These are phyloP conservation scores for Pleurotus pulmonarius DNA, from an alignment of 768 basidiomycete genomes.

Conservation along the genomic window DNA sequence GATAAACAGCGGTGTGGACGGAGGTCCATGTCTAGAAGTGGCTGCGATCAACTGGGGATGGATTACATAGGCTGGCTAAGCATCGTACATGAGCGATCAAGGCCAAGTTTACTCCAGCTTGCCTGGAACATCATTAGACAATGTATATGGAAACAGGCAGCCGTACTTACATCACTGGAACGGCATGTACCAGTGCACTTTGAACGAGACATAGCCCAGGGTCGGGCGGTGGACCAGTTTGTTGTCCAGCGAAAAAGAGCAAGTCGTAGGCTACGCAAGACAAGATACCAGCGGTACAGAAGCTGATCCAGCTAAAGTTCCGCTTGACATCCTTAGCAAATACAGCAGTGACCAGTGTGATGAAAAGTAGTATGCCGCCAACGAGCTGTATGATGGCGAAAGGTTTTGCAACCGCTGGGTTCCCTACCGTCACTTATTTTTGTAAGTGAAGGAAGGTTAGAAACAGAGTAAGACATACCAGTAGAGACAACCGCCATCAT, in stretches of 20 bases:
- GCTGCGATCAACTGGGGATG: neutral
- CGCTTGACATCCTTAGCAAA: conserved; percentile 2
- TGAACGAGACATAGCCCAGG: neutral
- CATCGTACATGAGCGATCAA: neutral
- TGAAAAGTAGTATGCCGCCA: neutral
- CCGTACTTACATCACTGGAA: neutral
- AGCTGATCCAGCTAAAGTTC: conserved; percentile 1
- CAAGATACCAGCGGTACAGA: neutral
- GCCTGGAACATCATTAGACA: neutral
- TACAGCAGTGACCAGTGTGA: neutral
- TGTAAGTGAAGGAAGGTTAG: too few relatives aligned
- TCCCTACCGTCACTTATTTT: neutral
- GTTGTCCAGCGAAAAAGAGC: conserved; percentile 2
- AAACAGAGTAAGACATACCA: too few relatives aligned
- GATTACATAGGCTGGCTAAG: neutral
- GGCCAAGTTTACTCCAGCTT: neutral
- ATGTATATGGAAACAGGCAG: neutral
- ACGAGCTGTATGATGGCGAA: neutral
- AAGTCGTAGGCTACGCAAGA: neutral
- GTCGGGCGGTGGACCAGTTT: neutral
- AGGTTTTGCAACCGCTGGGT: neutral
- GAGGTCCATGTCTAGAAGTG: neutral
- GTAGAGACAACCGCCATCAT: too few relatives aligned
- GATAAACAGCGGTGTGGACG: neutral
- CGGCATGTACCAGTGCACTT: neutral